Evolutionary conservation across 768 basidiomycete species (phyloP).

Genomic region (Amanita subjunquillea): DNA sequence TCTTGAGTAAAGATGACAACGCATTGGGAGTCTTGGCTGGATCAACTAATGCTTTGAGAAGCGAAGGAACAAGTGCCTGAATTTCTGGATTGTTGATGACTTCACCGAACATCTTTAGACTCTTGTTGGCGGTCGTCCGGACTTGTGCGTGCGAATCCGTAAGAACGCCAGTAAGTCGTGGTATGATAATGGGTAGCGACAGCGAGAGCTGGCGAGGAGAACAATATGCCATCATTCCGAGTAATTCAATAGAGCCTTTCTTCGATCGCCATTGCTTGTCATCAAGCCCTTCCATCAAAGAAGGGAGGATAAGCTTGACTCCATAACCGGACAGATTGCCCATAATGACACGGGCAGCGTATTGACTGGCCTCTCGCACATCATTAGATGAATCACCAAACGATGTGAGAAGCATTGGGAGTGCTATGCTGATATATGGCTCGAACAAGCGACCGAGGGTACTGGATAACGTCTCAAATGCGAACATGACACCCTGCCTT

Average conservation of each 20-base stretch:
- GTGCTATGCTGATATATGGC: constrained; percentile 76
- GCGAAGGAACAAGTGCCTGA: constrained; percentile 75
- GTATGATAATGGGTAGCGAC: constrained; percentile 93
- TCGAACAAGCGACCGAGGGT: constrained; percentile 88
- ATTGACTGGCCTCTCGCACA: constrained; percentile 89
- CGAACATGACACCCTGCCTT: constrained; percentile 91
- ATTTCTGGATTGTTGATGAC: constrained; percentile 98
- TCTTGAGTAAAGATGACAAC: constrained; percentile 78
- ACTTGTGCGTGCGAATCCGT: constrained; percentile 99
- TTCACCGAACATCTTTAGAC: constrained; percentile 95
- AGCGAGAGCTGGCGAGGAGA: constrained; percentile 91
- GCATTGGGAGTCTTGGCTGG: constrained; percentile 86
- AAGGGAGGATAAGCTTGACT: constrained; percentile 90
- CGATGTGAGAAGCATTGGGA: constrained; percentile 71
- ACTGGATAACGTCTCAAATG: constrained; percentile 82
- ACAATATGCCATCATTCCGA: constrained; percentile 99
- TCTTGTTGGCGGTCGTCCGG: constrained; percentile 83
- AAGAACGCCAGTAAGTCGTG: constrained; percentile 86
- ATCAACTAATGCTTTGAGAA: constrained; percentile 93
- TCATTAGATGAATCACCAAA: constrained; percentile 85
- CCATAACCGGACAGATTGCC: constrained; percentile 89
- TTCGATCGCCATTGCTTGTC: constrained; percentile 99
- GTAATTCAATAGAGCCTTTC: constrained; percentile 90
- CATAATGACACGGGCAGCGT: constrained; percentile 92
- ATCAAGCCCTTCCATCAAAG: constrained; percentile 81